Conservation (phyloP, 148 eudicot species). For the Tetragonia tetragonoides region DNA sequence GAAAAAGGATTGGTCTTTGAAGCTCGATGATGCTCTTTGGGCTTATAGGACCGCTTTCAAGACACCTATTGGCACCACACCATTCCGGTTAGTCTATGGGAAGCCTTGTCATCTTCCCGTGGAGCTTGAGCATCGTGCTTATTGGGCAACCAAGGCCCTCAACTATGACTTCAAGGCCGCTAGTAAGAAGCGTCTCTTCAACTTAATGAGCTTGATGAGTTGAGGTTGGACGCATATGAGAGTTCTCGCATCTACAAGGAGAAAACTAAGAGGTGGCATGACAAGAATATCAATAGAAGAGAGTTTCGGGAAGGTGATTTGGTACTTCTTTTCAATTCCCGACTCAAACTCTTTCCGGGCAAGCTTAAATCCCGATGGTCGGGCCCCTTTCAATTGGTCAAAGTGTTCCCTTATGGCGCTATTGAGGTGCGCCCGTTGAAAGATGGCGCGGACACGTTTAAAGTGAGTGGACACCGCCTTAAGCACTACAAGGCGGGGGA, state of each 20-base stretch:
- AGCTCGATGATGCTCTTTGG: background rate
- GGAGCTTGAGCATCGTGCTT: background rate
- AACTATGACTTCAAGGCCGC: background rate
- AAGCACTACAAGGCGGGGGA: too few relatives aligned
- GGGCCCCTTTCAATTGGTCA: too few relatives aligned
- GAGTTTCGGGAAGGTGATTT: too few relatives aligned
- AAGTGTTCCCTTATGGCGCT: too few relatives aligned
- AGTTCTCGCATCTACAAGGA: background rate
- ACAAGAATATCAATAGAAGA: background rate
- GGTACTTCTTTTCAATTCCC: too few relatives aligned
- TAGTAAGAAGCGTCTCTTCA: background rate
- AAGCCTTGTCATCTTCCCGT: background rate
- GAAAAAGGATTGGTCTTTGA: background rate
- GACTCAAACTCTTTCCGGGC: too few relatives aligned
- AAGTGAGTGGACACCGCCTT: too few relatives aligned
- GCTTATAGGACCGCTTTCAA: background rate
- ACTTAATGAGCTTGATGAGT: background rate
- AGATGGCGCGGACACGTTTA: too few relatives aligned
- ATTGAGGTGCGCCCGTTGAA: too few relatives aligned
- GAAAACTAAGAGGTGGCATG: background rate
- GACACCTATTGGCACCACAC: background rate
- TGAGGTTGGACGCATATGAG: background rate
- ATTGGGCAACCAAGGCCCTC: background rate
- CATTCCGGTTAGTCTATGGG: background rate
- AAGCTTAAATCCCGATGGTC: too few relatives aligned